A percentile compares a stretch with the other conserved stretches of the same genome.
phyloP scores from a whole-genome alignment of 257 asterid species.

The Cynanchum wilfordii region DNA sequence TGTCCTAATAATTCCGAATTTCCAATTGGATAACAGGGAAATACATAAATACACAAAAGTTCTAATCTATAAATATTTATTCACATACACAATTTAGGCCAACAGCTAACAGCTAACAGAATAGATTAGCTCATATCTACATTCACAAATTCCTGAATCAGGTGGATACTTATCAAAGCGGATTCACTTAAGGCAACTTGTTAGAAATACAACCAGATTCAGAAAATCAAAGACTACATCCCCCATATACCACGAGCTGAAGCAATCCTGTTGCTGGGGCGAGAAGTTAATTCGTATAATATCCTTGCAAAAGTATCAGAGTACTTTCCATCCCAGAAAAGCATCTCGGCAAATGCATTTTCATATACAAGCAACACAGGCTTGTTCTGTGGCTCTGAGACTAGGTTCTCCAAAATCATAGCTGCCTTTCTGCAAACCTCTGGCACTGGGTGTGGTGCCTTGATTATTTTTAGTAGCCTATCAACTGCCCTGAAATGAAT shows the following conservation, averaged over 20 bases:
- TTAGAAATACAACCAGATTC: background rate
- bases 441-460: slow-evolving; percentile 81
- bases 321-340: slow-evolving; percentile 67
- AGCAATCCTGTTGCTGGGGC: slow-evolving; percentile 69
- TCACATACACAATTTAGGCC: background rate
- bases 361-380: slow-evolving; percentile 67
- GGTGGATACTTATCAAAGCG: background rate
- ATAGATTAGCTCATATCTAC: background rate
- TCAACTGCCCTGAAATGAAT: slow-evolving; percentile 72
- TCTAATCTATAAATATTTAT: background rate
- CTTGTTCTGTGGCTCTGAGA: slow-evolving; percentile 96
- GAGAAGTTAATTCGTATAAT: slow-evolving; percentile 74
- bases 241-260: slow-evolving; percentile 97
- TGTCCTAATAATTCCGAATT: background rate
- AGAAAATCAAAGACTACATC: slow-evolving; percentile 32
- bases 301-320: slow-evolving; percentile 86
- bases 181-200: background rate
- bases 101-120: background rate
- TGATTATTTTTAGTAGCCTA: slow-evolving; percentile 75
- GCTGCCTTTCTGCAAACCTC: slow-evolving; percentile 95
- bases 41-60: background rate
- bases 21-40: no score
- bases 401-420: slow-evolving; percentile 79
- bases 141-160: background rate
- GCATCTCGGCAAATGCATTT: slow-evolving; percentile 88